Evolutionary conservation across 345 rosid genomes (phyloP).

Genomic region (Melastoma malabathricum): DNA sequence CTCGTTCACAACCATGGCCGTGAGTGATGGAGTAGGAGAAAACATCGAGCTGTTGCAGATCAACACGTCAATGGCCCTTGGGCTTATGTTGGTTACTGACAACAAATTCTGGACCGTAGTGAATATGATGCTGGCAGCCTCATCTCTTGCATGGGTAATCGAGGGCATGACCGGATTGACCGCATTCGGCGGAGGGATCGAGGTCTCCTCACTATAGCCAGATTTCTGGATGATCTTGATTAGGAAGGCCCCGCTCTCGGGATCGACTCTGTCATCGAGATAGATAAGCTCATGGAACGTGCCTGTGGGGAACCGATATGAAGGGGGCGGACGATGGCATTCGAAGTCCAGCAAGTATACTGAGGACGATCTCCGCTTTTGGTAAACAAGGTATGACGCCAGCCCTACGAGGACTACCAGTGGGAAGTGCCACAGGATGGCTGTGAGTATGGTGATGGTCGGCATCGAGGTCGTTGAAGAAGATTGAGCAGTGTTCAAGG

Average conservation of each 20-base stretch:
- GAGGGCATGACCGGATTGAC: slow-evolving; percentile 33
- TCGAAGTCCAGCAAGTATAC: slow-evolving; percentile 43
- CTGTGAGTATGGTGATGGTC: background rate
- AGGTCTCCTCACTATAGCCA: slow-evolving; percentile 44
- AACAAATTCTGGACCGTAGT: slow-evolving; percentile 27
- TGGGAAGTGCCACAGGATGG: slow-evolving; percentile 5
- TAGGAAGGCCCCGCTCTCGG: slow-evolving; percentile 36
- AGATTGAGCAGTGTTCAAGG: too few relatives aligned
- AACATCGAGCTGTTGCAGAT: slow-evolving; percentile 38
- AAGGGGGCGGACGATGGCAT: slow-evolving; percentile 39
- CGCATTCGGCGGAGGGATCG: slow-evolving; percentile 28
- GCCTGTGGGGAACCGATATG: slow-evolving; percentile 32
- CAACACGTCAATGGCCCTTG: slow-evolving; percentile 40
- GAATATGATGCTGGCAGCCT: slow-evolving; percentile 35
- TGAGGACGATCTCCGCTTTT: slow-evolving; percentile 13
- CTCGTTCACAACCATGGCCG: slow-evolving; percentile 40
- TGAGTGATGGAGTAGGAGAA: slow-evolving; percentile 45
- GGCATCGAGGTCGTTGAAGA: too few relatives aligned
- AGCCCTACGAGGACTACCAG: slow-evolving; percentile 7
- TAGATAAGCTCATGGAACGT: slow-evolving; percentile 32
- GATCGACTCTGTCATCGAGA: slow-evolving; percentile 29
- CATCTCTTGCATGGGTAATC: slow-evolving; percentile 21
- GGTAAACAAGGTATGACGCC: slow-evolving; percentile 1
- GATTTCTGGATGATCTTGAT: slow-evolving; percentile 35
- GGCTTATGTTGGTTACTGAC: slow-evolving; percentile 21